Conservation (phyloP, 2,329 filamentous ascomycete species). For the Talaromyces sp. region DNA sequence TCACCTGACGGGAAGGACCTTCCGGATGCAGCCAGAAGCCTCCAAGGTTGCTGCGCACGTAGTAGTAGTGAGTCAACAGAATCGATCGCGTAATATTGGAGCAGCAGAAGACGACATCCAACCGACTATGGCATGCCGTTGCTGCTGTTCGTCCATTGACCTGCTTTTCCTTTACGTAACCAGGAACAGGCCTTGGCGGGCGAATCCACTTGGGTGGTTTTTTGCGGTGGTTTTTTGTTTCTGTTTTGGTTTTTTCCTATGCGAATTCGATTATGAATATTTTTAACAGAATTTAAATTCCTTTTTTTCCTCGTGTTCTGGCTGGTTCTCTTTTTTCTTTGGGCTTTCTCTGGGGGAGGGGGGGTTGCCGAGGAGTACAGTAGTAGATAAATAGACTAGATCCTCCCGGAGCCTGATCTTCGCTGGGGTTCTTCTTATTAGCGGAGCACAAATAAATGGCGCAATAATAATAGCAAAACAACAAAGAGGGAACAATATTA, state of each 20-base stretch:
- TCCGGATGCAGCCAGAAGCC: neutral
- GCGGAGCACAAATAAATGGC: neutral
- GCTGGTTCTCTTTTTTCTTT: no score
- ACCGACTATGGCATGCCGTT: neutral
- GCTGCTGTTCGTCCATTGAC: neutral
- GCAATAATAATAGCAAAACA: neutral
- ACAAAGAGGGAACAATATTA: neutral
- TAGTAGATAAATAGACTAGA: no score
- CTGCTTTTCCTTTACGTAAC: conserved; percentile 38
- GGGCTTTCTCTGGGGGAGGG: no score
- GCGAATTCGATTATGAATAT: no score
- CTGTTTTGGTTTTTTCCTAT: no score
- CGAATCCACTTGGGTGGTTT: neutral
- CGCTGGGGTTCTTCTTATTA: neutral
- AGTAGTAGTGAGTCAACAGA: neutral
- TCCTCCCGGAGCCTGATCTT: no score
- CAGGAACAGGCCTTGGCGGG: conserved; percentile 16
- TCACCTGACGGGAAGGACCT: neutral
- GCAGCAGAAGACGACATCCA: conserved; percentile 1
- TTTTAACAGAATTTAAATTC: no score
- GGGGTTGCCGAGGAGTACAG: no score
- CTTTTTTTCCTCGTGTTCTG: no score
- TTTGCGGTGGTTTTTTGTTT: neutral
- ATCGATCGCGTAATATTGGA: conserved; percentile 5
- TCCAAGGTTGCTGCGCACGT: neutral